A percentile compares a stretch with the other conserved stretches of the same genome.
These are phyloP conservation scores for Salix udensis DNA, from an alignment of 345 rosid genomes.

Conservation along the genomic window DNA sequence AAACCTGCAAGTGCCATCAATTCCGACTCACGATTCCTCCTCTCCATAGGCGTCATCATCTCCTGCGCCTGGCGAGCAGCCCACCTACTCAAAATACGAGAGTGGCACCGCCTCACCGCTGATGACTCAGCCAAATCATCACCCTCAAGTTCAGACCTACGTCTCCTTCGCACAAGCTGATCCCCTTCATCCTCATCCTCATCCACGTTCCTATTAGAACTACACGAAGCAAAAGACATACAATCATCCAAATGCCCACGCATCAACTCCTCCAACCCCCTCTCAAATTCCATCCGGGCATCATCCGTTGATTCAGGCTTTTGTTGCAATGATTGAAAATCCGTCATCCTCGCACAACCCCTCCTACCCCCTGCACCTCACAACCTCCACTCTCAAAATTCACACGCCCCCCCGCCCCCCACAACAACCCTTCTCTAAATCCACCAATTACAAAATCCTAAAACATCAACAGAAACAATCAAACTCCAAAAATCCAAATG, in stretches of 20 bases:
- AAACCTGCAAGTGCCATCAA: slow-evolving; percentile 92
- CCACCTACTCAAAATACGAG: slow-evolving; percentile 80
- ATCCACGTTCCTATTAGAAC: slow-evolving; percentile 58
- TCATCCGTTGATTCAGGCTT: slow-evolving; percentile 69
- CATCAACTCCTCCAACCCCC: slow-evolving; percentile 86
- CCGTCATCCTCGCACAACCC: slow-evolving; percentile 58
- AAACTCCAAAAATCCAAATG: neutral
- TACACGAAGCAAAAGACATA: slow-evolving; percentile 78
- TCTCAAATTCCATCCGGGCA: slow-evolving; percentile 56
- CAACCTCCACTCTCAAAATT: slow-evolving; percentile 6
- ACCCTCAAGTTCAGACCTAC: slow-evolving; percentile 83
- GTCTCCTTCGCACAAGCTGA: slow-evolving; percentile 73
- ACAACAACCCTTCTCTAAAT: neutral
- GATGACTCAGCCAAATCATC: slow-evolving; percentile 94
- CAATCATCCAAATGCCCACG: slow-evolving; percentile 85
- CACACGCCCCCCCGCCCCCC: slow-evolving; percentile 25
- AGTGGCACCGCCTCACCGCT: slow-evolving; percentile 81
- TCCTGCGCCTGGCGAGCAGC: slow-evolving; percentile 98
- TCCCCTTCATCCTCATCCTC: slow-evolving; percentile 80
- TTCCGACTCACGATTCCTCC: slow-evolving; percentile 92
- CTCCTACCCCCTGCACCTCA: slow-evolving; percentile 10
- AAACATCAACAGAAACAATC: neutral
- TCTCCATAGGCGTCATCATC: slow-evolving; percentile 95
- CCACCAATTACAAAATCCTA: neutral
- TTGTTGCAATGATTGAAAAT: slow-evolving; percentile 63